phyloP scores from a whole-genome alignment of 1,284 basidiomycete genomes.

The Macrocybe sp. region DNA sequence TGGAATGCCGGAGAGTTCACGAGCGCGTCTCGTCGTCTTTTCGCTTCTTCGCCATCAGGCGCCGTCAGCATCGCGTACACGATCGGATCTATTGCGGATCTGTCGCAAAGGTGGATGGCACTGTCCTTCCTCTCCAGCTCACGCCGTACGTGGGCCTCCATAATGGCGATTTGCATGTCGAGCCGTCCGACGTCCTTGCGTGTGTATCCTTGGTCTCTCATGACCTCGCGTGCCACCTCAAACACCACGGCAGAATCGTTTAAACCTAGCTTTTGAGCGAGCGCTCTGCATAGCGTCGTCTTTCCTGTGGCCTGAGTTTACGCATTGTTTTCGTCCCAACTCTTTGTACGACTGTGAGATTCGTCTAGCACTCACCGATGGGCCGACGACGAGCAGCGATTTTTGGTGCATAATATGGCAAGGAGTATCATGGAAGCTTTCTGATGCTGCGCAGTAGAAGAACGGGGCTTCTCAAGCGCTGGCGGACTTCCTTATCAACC shows the following conservation, averaged over 20 bases:
- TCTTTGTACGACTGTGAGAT: neutral
- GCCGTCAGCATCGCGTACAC: constrained; percentile 52
- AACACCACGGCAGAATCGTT: constrained; percentile 35
- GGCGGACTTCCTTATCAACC: too few species aligned
- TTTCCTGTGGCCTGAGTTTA: constrained; percentile 51
- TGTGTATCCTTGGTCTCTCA: constrained; percentile 45
- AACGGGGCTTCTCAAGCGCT: neutral
- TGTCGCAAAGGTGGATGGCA: constrained; percentile 47
- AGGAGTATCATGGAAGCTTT: constrained; percentile 7
- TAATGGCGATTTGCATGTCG: constrained; percentile 58
- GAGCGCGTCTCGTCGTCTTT: constrained; percentile 29
- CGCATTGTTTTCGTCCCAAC: neutral
- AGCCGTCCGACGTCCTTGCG: constrained; percentile 42
- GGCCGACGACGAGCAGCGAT: constrained; percentile 46
- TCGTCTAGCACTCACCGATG: constrained; percentile 33
- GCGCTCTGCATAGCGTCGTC: constrained; percentile 54
- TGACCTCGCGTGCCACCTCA: constrained; percentile 57
- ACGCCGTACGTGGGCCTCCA: constrained; percentile 44
- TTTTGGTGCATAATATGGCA: constrained; percentile 11
- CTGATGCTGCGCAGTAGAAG: constrained; percentile 4
- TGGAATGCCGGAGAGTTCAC: constrained; percentile 34
- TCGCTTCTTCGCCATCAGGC: constrained; percentile 28
- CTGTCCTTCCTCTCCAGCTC: constrained; percentile 29
- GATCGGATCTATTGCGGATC: constrained; percentile 58
- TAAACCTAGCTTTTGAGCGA: constrained; percentile 37